Evolutionary conservation across 768 basidiomycete species (phyloP), one percentile per base, ranked within the genome.

Genomic region (Rhizopogon sp.): DNA sequence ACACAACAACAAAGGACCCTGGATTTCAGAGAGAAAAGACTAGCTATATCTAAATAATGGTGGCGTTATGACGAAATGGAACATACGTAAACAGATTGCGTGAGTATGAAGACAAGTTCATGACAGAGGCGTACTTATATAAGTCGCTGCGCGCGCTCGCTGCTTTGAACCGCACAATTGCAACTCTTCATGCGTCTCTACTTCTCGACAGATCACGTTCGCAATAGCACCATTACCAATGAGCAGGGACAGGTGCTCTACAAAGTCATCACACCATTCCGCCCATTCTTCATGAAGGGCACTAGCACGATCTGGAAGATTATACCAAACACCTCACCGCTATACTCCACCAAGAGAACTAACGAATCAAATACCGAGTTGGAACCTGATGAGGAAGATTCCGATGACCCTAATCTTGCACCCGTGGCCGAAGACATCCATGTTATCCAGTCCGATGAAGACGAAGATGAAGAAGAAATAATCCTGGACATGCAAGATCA

Each of bases 151-250:
- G n/a, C 35, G 35, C 11, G 35, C 35, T 35, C 35, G 11, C 4
- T 25, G 14, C 6, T 25, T 16, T 14, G 22, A 13, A 43, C 22
- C 43, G 17, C 40, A 10, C 25, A 4, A 4, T 25, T 4, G 3
- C 25, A 25, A 8, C 25, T 29, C 33, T 46, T 10, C 11, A 55
- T 55, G 57, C 54, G 51, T 7, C 49, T 58, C 37, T 17, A 25
- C 25, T 58, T 57, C 22, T 57, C 52, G 9, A 43, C 53, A 14
- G 56, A 45, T 43, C 47, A 47, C 5, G 49, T 55, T 55, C 54
- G 47, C 43, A 45, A 51, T 35, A 43, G 53, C 11, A 55, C 43
- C 16, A 46, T 58, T 33, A 43, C n/a, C 17, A 31, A 44, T 44
- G 46, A 29, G 7, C n/a, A 35, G 17, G 57, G 53, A 20, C 31